Percentiles rank a stretch among this genome's conserved stretches.
Evolutionary conservation across 2,329 filamentous ascomycete species (phyloP).

Genomic region (Clonostachys solani): DNA sequence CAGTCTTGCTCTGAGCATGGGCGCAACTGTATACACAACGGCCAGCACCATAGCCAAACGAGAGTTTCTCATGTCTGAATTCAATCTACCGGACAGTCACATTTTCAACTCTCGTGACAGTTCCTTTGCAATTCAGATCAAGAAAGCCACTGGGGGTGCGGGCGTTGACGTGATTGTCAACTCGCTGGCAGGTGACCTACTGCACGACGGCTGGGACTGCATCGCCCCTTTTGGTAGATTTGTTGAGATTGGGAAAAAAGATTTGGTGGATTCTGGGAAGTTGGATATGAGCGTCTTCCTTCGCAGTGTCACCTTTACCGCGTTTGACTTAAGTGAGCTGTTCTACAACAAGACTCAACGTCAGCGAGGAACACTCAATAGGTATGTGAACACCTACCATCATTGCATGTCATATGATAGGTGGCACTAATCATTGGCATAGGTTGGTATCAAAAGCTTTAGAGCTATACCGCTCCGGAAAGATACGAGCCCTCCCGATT

Average conservation of each 20-base stretch:
- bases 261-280: constrained; percentile 21
- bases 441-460: constrained; percentile 38
- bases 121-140: constrained; percentile 11
- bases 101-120: constrained; percentile 17
- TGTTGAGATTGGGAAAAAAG: constrained; percentile 26
- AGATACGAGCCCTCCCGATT: too few species aligned
- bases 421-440: too few species aligned
- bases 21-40: constrained; percentile 22
- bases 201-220: constrained; percentile 23
- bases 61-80: constrained; percentile 14
- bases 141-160: constrained; percentile 11
- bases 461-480: too few species aligned
- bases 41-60: constrained; percentile 22
- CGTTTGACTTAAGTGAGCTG: constrained; percentile 5
- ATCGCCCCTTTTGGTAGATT: constrained; percentile 24
- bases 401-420: too few species aligned
- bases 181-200: constrained; percentile 15
- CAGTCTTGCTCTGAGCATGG: constrained; percentile 12
- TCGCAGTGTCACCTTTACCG: constrained; percentile 7
- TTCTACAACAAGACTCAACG: not conserved
- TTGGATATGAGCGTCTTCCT: constrained; percentile 28
- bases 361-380: too few species aligned
- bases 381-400: constrained; percentile 33
- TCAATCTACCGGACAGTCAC: constrained; percentile 5
- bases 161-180: constrained; percentile 26